A percentile compares a stretch with the other conserved stretches of the same genome.
Conservation (phyloP, 2,329 filamentous ascomycete species). For the Aspergillus novoparasiticus region DNA sequence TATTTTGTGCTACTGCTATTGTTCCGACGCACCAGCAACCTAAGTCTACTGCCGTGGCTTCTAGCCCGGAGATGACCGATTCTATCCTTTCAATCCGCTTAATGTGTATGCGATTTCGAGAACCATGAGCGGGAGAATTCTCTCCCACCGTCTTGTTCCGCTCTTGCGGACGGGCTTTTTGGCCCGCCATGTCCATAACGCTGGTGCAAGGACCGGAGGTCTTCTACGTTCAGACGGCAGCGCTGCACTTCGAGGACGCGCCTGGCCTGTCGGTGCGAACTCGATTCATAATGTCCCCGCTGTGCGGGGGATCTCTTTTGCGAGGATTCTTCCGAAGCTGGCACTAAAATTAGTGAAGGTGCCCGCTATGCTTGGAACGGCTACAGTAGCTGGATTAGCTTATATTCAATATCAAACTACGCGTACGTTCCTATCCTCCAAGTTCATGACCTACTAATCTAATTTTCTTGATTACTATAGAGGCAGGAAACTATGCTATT, state of each 20-base stretch:
- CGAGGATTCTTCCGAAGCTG: constrained; percentile 75
- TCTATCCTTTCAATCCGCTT: constrained; percentile 12
- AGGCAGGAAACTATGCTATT: constrained; percentile 75
- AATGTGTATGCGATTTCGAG: constrained; percentile 40
- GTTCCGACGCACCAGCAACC: constrained; percentile 7
- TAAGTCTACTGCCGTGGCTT: constrained; percentile 16
- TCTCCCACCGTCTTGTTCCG: constrained; percentile 72
- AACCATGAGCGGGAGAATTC: constrained; percentile 72
- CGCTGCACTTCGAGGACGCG: constrained; percentile 62
- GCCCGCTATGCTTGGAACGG: constrained; percentile 87
- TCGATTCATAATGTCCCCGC: constrained; percentile 78
- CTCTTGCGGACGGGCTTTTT: constrained; percentile 63
- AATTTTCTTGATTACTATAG: constrained; percentile 38
- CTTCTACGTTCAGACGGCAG: constrained; percentile 68
- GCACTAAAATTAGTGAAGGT: constrained; percentile 86
- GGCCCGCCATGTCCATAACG: constrained; percentile 66
- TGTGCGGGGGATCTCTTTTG: constrained; percentile 67
- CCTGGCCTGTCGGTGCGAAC: constrained; percentile 77
- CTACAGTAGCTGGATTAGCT: constrained; percentile 81
- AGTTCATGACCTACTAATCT: background rate
- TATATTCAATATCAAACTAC: constrained; percentile 96
- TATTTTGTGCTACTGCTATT: constrained; percentile 1
- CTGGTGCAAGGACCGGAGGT: constrained; percentile 65
- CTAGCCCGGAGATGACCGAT: constrained; percentile 25
- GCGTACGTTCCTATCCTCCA: constrained; percentile 57